phyloP scores from a whole-genome alignment of 805 yeast species.

The baker's yeast (Saccharomyces cerevisiae) region DNA sequence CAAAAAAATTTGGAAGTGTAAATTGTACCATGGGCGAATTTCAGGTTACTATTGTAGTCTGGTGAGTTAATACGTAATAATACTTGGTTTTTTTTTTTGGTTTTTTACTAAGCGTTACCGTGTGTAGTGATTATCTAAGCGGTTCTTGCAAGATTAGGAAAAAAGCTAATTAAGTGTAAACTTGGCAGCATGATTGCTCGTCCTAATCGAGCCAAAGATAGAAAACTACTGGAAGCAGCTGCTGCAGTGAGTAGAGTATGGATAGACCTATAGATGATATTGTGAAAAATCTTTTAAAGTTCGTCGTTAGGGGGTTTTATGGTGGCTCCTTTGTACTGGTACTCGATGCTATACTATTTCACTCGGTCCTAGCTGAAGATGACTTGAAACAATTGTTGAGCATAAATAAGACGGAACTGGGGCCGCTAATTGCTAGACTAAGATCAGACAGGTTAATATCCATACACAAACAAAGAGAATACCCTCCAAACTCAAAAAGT shows the following conservation, averaged over 20 bases:
- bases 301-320: constrained; percentile 82
- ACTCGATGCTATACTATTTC: constrained; percentile 79
- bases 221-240: background rate
- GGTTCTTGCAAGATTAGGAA: background rate
- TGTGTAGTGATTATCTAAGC: background rate
- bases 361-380: constrained; percentile 86
- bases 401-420: constrained; percentile 76
- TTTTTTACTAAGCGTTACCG: background rate
- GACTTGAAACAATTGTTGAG: constrained; percentile 77
- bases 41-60: too few relatives aligned
- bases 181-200: background rate
- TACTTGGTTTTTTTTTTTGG: too few relatives aligned
- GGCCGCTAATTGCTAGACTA: constrained; percentile 70
- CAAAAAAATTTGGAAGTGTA: too few relatives aligned
- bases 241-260: constrained; percentile 9
- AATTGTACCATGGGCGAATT: too few relatives aligned
- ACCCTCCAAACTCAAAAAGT: constrained; percentile 54
- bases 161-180: background rate
- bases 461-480: constrained; percentile 65
- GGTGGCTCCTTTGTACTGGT: constrained; percentile 75
- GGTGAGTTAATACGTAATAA: too few relatives aligned
- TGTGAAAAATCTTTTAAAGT: constrained; percentile 48
- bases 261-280: constrained; percentile 36
- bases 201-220: background rate
- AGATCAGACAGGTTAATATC: constrained; percentile 77